Evolutionary conservation across 768 basidiomycete genomes (phyloP).

Genomic region (Termitomyces sp.): DNA sequence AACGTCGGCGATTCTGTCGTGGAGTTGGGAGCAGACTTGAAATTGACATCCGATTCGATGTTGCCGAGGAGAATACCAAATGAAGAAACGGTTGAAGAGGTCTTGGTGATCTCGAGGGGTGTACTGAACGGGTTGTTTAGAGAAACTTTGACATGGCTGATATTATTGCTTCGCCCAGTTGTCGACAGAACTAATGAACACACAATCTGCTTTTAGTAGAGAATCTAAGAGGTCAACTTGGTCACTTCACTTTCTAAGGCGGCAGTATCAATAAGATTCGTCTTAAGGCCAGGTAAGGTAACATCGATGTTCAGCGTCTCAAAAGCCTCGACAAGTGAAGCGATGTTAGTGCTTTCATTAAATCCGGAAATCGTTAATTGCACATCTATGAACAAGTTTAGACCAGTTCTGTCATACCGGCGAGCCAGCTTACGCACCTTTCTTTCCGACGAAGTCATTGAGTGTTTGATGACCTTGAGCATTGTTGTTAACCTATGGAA

Average conservation of each 20-base stretch:
- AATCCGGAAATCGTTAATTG: slow-evolving; percentile 52
- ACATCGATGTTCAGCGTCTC: slow-evolving; percentile 49
- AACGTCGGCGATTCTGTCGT: slow-evolving; percentile 53
- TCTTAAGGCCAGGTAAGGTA: slow-evolving; percentile 54
- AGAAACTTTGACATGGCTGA: slow-evolving; percentile 57
- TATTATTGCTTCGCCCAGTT: slow-evolving; percentile 56
- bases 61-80: slow-evolving; percentile 58
- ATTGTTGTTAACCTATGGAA: slow-evolving; percentile 48
- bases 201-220: neutral
- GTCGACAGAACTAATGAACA: slow-evolving; percentile 46
- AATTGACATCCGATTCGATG: slow-evolving; percentile 47
- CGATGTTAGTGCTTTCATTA: slow-evolving; percentile 50
- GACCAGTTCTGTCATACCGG: neutral
- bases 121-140: slow-evolving; percentile 67
- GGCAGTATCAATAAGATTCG: slow-evolving; percentile 49
- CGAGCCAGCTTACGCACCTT: slow-evolving; percentile 26
- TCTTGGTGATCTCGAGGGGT: slow-evolving; percentile 47
- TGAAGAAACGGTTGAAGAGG: slow-evolving; percentile 54
- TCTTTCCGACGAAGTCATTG: slow-evolving; percentile 60
- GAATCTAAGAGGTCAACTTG: neutral
- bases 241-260: slow-evolving; percentile 48
- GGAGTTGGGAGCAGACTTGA: slow-evolving; percentile 45
- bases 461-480: slow-evolving; percentile 57
- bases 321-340: slow-evolving; percentile 57
- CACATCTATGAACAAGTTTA: slow-evolving; percentile 35